These are phyloP conservation scores for Lepidium didymum DNA, from an alignment of 345 rosid genomes.

Conservation along the genomic window DNA sequence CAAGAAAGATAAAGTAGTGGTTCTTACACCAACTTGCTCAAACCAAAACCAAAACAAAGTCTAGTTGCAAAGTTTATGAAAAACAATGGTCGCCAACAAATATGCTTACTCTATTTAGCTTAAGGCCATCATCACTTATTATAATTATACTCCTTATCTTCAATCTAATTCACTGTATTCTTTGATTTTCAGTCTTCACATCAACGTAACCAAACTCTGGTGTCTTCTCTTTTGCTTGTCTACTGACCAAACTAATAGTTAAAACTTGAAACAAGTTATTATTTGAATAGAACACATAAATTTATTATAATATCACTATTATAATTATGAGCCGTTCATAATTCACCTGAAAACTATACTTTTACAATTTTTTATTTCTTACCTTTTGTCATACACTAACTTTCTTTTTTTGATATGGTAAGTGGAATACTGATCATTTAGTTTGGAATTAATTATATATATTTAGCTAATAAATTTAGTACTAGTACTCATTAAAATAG, in stretches of 20 bases:
- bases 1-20: background rate
- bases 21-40: slow-evolving; percentile 6
- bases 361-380: background rate
- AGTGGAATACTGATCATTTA: background rate
- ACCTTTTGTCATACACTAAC: background rate
- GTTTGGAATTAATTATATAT: background rate
- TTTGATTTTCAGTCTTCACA: background rate
- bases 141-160: background rate
- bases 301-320: background rate
- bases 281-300: background rate
- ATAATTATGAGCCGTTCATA: background rate
- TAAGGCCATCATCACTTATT: background rate
- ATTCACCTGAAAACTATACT: background rate
- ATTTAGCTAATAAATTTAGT: background rate
- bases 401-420: background rate
- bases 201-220: background rate
- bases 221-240: background rate
- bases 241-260: background rate
- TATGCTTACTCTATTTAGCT: background rate
- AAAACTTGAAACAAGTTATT: too few relatives aligned
- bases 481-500: background rate
- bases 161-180: background rate
- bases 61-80: slow-evolving; percentile 1
- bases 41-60: slow-evolving; percentile 6
- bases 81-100: slow-evolving; percentile 19